Base-by-base conservation (phyloP, 768 basidiomycete species). In the Hericium rajendrae region DNA sequence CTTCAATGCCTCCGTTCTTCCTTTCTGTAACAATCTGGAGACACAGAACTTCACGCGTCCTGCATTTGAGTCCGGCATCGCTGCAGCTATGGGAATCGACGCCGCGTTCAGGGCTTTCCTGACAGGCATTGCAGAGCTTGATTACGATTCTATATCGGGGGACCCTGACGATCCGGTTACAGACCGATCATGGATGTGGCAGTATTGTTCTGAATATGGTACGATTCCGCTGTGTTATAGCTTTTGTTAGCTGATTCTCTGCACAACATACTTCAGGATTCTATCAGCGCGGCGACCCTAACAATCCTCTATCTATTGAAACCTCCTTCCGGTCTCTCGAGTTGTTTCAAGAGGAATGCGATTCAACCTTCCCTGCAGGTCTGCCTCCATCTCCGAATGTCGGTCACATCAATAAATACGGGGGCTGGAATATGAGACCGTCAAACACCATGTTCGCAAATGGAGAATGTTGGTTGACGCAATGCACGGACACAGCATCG, bases 161-260 rank as follows among this genome's bases (percentile, higher is more conserved):
- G 64, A 63, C 41, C 55, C 70, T 0, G 74, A 76, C 57, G 77
- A 78, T 62, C 76, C 77, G 1, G 73, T 74, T 0, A 60, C 65
- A 52, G 77, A 78, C 55, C 64, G 62, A 48, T 77, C 77, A 8
- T 79, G 77, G 78, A 78, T 77, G 77, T 72, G 78, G 70, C 77
- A 80, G 59, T 78, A 78, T 57, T 79, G 77, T 54, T 78, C 78
- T 0, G 77, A 80, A 64, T 79, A 76, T 58, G 78, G 78, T 75
- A 40, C 10, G 51, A 38, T 3, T 20, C 2, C 48, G 77, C 8
- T 8, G 1, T 32, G 43, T 9, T 46, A 46, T 6, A 6, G 2
- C 5, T 11, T 9, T 5, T 9, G 0, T n/a, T 20, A n/a, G n/a
- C 9, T 20, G 3, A 10, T n/a, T 18, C n/a, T 5, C 4, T 9